Conservation (phyloP, 2,329 filamentous ascomycete genomes). For the Zasmidium angulare region DNA sequence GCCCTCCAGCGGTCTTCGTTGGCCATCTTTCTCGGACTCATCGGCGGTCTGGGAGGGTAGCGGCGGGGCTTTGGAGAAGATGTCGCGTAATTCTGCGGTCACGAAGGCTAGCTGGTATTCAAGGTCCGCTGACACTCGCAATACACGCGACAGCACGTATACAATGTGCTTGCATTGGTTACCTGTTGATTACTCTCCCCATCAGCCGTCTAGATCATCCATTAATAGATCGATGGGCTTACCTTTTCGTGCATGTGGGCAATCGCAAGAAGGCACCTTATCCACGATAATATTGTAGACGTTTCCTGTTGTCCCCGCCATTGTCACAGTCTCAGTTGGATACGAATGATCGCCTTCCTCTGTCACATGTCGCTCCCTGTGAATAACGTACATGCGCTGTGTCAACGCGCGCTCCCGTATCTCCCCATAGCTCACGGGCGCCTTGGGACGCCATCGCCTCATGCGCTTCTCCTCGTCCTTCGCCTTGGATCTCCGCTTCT, state of each 20-base stretch:
- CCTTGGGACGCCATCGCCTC: constrained; percentile 23
- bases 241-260: constrained; percentile 30
- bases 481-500: constrained; percentile 14
- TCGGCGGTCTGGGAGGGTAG: constrained; percentile 41
- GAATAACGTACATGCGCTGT: constrained; percentile 34
- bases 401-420: constrained; percentile 31
- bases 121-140: constrained; percentile 57
- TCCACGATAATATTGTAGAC: constrained; percentile 59
- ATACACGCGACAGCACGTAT: constrained; percentile 59
- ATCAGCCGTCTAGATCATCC: too few species aligned
- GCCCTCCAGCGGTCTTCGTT: constrained; percentile 60
- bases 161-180: constrained; percentile 66
- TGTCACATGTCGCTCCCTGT: constrained; percentile 22
- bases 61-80: constrained; percentile 56
- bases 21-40: constrained; percentile 41
- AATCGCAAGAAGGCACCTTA: constrained; percentile 45
- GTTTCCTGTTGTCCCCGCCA: constrained; percentile 64
- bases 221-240: too few species aligned
- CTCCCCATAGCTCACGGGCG: constrained; percentile 25
- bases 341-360: constrained; percentile 23
- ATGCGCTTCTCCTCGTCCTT: constrained; percentile 28
- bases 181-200: too few species aligned
- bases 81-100: constrained; percentile 56
- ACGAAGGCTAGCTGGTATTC: constrained; percentile 63
- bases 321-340: constrained; percentile 55